phyloP scores from a whole-genome alignment of 2,329 filamentous ascomycete species.

The Colletotrichum orchidophilum region DNA sequence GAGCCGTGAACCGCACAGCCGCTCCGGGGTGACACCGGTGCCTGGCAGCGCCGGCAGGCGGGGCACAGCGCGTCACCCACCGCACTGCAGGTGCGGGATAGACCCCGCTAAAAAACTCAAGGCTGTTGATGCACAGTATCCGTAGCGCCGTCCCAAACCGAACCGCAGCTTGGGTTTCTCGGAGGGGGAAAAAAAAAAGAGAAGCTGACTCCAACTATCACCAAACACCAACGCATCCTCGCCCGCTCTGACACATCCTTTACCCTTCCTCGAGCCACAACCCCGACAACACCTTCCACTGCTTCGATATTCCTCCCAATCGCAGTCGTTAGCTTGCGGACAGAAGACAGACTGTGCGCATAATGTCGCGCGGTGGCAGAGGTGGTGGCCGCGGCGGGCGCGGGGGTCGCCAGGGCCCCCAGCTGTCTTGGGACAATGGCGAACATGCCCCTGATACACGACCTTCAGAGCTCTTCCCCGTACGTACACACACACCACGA shows the following conservation, averaged over 20 bases:
- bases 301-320: background rate
- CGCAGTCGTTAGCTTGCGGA: background rate
- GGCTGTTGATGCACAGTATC: background rate
- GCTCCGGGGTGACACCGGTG: background rate
- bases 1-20: background rate
- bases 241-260: background rate
- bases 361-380: constrained; percentile 62
- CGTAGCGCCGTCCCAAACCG: background rate
- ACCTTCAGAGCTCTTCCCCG: constrained; percentile 69
- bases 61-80: constrained; percentile 4
- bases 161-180: background rate
- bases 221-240: background rate
- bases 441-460: constrained; percentile 62
- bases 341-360: background rate
- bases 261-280: too few species aligned
- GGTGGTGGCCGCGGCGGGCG: constrained; percentile 61
- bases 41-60: background rate
- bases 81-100: background rate
- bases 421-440: constrained; percentile 61
- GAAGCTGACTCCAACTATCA: background rate
- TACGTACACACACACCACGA: constrained; percentile 41
- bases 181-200: background rate
- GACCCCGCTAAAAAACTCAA: constrained; percentile 22
- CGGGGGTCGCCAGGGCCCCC: constrained; percentile 56
- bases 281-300: too few species aligned